Base-by-base conservation (phyloP, 2,329 filamentous ascomycete genomes). In the Trichoderma koningiopsis region DNA sequence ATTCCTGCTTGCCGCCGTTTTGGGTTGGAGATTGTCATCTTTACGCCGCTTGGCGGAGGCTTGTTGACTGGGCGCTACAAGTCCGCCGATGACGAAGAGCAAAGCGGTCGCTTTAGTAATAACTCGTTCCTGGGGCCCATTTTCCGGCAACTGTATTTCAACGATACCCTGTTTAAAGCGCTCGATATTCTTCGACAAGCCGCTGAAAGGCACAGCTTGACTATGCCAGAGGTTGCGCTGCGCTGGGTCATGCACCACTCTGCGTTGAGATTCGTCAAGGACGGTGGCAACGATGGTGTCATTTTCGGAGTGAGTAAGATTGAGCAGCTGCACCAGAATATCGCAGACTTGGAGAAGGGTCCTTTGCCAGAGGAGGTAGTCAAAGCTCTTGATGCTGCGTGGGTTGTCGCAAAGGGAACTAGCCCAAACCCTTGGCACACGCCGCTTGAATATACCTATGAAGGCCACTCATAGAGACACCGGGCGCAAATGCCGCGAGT, bases 351-450 rank as follows among this genome's bases (percentile, higher is more conserved):
- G 5, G 82, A 86, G 73, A 84, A 84, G 83, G 89, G 91, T 0
- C 91, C 91, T 0, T 77, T 95, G 68, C 91, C 91, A 0, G 86
- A 91, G 5, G 91, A 92, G 53, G 88, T 94, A 16, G 83, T 94
- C 8, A 79, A 13, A 79, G 71, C 67, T 14, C 59, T 64, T 14
- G 67, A 69, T 27, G 67, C 60, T 19, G 67, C 67, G 8, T 69
- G 67, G 67, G 5, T 57, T 22, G 40, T 69, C 6, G 31, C 35
- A 10, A 69, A 58, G 67, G 67, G 47, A 13, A 61, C 58, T 7
- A 68, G 66, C 16, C 66, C 27, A 4, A 68, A 68, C 35, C 57
- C 66, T 2, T 68, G 66, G 66, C 49, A 61, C 24, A 55, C 58
- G 8, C 27, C 66, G 13, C 58, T 68, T 33, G 66, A 27, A 14